Conservation (phyloP, 805 yeast genomes). For the Diddensiella caesifluorescens region DNA sequence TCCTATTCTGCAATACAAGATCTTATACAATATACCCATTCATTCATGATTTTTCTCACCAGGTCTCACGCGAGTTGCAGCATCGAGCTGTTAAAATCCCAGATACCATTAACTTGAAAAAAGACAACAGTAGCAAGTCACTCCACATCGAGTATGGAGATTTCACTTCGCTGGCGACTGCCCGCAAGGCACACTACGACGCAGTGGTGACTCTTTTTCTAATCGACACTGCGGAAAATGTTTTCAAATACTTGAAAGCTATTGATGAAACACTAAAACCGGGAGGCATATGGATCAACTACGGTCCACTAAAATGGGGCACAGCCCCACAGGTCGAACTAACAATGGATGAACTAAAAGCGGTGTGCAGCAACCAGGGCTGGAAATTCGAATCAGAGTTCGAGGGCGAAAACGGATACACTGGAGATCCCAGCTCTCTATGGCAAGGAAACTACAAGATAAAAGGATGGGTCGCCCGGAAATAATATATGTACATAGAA, state of each 20-base stretch:
- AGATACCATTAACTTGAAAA: constrained; percentile 14
- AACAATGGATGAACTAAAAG: constrained; percentile 59
- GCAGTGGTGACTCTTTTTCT: constrained; percentile 55
- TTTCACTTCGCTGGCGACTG: constrained; percentile 48
- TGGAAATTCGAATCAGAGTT: constrained; percentile 43
- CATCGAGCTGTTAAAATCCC: constrained; percentile 38
- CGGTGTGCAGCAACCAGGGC: constrained; percentile 52
- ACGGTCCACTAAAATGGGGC: constrained; percentile 91
- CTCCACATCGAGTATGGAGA: constrained; percentile 51
- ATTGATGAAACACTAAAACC: constrained; percentile 46
- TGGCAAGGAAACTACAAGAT: constrained; percentile 20
- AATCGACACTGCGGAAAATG: constrained; percentile 87
- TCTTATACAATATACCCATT: constrained; percentile 31
- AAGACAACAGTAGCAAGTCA: no score
- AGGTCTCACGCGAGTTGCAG: constrained; percentile 45
- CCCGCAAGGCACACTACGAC: constrained; percentile 32
- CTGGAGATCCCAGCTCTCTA: constrained; percentile 28
- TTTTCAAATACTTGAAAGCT: constrained; percentile 66
- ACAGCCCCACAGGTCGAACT: constrained; percentile 70
- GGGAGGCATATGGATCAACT: constrained; percentile 72
- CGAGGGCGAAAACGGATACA: constrained; percentile 28
- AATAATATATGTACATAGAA: not conserved
- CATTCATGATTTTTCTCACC: constrained; percentile 67
- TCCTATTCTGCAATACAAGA: constrained; percentile 16
- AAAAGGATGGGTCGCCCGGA: constrained; percentile 16